phyloP scores from a whole-genome alignment of 306 rosid genomes.

The Begonia loranthoides region DNA sequence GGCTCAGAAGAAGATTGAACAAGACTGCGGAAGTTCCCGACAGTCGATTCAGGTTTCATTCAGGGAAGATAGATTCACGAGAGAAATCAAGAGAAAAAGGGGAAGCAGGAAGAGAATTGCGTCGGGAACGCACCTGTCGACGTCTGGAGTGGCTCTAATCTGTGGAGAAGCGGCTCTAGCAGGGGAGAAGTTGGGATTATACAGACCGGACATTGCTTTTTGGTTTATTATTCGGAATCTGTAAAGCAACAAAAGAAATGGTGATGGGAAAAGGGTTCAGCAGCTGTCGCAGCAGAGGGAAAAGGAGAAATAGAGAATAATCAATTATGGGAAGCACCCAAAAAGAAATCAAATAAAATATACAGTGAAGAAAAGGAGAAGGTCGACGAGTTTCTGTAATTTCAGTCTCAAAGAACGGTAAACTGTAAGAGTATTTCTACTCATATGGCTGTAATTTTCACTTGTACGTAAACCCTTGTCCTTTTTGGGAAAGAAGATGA shows the following conservation, averaged over 20 bases:
- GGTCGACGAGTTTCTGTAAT: background rate
- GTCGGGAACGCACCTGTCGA: constrained; percentile 44
- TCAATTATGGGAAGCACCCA: constrained; percentile 22
- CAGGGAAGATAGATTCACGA: background rate
- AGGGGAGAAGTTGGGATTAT: constrained; percentile 85
- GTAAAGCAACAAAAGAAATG: constrained; percentile 18
- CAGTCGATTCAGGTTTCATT: background rate
- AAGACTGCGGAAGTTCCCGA: too few relatives aligned
- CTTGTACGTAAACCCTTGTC: too few relatives aligned
- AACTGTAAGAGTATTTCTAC: too few relatives aligned
- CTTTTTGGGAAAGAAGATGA: too few relatives aligned
- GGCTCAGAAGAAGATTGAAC: background rate
- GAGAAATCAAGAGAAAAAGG: too few relatives aligned
- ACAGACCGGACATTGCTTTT: constrained; percentile 80
- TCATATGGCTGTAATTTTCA: too few relatives aligned
- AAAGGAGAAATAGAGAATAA: constrained; percentile 41
- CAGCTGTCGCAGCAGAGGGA: constrained; percentile 45
- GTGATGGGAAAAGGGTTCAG: constrained; percentile 37
- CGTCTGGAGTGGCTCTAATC: constrained; percentile 75
- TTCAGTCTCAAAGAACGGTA: background rate
- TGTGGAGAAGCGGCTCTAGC: constrained; percentile 97
- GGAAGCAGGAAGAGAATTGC: background rate
- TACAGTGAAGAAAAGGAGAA: background rate
- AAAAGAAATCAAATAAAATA: too few relatives aligned
- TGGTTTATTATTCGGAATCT: constrained; percentile 16